Percentiles rank a stretch among this genome's conserved stretches.
Evolutionary conservation across 257 asterid species (phyloP).

Genomic region (Solanum pinnatisectum): DNA sequence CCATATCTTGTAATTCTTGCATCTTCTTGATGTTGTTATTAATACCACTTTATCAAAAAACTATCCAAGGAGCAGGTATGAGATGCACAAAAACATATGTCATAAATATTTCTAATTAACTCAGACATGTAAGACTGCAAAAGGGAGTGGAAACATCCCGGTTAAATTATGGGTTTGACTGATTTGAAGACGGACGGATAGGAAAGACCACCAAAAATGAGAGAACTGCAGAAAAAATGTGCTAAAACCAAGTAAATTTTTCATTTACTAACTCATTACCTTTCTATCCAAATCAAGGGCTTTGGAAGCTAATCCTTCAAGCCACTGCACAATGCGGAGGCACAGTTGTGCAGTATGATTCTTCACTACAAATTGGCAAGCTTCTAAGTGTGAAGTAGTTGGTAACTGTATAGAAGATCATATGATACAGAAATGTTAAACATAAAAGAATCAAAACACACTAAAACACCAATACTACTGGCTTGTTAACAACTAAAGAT

Average conservation of each 20-base stretch:
- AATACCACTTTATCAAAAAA: not conserved
- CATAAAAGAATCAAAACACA: slow-evolving; percentile 8
- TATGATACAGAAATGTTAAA: slow-evolving; percentile 1
- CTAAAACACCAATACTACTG: not conserved
- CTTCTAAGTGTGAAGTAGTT: slow-evolving; percentile 86
- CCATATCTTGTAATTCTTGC: not conserved
- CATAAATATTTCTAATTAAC: not conserved
- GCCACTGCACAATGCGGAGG: slow-evolving; percentile 95
- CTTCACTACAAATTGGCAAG: slow-evolving; percentile 65
- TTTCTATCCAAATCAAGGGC: slow-evolving; percentile 83
- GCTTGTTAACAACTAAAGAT: slow-evolving; percentile 2
- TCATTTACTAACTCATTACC: slow-evolving; percentile 33
- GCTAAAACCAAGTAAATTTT: not conserved
- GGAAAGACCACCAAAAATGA: not conserved
- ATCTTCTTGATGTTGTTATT: not conserved
- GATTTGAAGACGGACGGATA: not conserved
- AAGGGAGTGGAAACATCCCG: not conserved
- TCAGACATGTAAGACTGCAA: not conserved
- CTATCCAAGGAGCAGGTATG: not conserved
- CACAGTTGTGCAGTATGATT: slow-evolving; percentile 83
- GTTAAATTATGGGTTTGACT: not conserved
- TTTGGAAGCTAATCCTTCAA: slow-evolving; percentile 92
- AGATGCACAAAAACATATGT: not conserved
- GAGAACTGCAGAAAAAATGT: not conserved
- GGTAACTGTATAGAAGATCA: slow-evolving; percentile 56